Conservation (phyloP, 768 basidiomycete species). For the Mycena alexandri region DNA sequence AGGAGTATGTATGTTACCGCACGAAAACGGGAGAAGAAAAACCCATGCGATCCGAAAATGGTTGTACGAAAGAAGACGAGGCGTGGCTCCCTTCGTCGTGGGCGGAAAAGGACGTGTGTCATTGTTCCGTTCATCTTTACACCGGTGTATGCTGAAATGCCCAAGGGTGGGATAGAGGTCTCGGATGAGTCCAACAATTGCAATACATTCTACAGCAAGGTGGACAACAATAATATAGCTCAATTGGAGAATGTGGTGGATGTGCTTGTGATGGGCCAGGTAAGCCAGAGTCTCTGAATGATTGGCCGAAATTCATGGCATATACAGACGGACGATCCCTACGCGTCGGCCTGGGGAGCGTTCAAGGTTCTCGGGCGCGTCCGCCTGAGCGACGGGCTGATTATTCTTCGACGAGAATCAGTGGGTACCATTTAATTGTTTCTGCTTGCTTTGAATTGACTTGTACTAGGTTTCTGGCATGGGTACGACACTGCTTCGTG, state of each 20-base stretch:
- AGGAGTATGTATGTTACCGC: constrained; percentile 59
- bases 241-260: constrained; percentile 51
- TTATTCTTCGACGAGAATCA: constrained; percentile 66
- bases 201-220: constrained; percentile 54
- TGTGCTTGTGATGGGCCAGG: constrained; percentile 67
- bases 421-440: constrained; percentile 47
- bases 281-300: constrained; percentile 42
- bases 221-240: constrained; percentile 30
- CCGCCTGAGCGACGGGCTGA: constrained; percentile 69
- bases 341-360: constrained; percentile 68
- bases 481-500: constrained; percentile 58
- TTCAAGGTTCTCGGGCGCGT: constrained; percentile 70
- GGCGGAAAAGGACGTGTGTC: constrained; percentile 58
- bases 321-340: constrained; percentile 59
- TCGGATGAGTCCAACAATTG: constrained; percentile 52
- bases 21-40: constrained; percentile 32
- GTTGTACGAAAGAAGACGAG: constrained; percentile 43
- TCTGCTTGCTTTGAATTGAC: background rate
- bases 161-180: constrained; percentile 61
- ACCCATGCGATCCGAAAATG: constrained; percentile 31
- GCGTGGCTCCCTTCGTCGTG: constrained; percentile 61
- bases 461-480: constrained; percentile 42
- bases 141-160: constrained; percentile 48
- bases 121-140: constrained; percentile 57
- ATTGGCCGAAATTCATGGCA: constrained; percentile 1